phyloP scores from a whole-genome alignment of 805 yeast species.

The Maudiozyma barnettii region DNA sequence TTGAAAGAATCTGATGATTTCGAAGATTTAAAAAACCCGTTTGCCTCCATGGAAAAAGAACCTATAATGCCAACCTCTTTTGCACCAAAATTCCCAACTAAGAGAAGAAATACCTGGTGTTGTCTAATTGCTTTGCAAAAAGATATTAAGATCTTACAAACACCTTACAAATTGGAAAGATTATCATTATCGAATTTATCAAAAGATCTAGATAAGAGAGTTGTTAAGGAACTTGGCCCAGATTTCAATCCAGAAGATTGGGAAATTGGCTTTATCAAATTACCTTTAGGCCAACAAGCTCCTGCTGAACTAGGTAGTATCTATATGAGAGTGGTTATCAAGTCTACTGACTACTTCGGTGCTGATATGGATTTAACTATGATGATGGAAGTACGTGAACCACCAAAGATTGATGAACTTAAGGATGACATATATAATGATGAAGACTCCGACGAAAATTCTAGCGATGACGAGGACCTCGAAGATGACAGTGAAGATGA shows the following conservation, averaged over 20 bases:
- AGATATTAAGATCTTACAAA: slow-evolving; percentile 72
- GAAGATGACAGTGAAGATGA: slow-evolving; percentile 40
- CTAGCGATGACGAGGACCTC: slow-evolving; percentile 56
- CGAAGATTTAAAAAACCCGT: slow-evolving; percentile 66
- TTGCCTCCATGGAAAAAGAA: slow-evolving; percentile 51
- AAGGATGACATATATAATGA: slow-evolving; percentile 50
- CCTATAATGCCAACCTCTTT: slow-evolving; percentile 59
- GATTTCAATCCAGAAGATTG: slow-evolving; percentile 32
- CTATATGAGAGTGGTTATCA: slow-evolving; percentile 61
- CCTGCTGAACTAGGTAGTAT: slow-evolving; percentile 61
- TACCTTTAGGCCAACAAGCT: slow-evolving; percentile 64
- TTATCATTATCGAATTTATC: slow-evolving; percentile 23
- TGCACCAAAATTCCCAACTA: slow-evolving; percentile 70
- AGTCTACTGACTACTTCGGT: slow-evolving; percentile 74
- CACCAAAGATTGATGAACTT: slow-evolving; percentile 44
- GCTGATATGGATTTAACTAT: slow-evolving; percentile 66
- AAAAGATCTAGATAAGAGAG: slow-evolving; percentile 24
- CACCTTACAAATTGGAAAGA: slow-evolving; percentile 33
- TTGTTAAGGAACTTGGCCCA: slow-evolving; percentile 24
- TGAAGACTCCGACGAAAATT: slow-evolving; percentile 37
- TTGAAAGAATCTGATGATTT: slow-evolving; percentile 48
- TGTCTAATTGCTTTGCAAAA: slow-evolving; percentile 62
- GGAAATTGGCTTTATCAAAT: slow-evolving; percentile 61
- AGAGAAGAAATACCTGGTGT: slow-evolving; percentile 46
- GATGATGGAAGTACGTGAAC: slow-evolving; percentile 56